Evolutionary conservation across 1,284 basidiomycete genomes (phyloP), one percentile per base, ranked within the genome.

Genomic region (Malassezia furfur): DNA sequence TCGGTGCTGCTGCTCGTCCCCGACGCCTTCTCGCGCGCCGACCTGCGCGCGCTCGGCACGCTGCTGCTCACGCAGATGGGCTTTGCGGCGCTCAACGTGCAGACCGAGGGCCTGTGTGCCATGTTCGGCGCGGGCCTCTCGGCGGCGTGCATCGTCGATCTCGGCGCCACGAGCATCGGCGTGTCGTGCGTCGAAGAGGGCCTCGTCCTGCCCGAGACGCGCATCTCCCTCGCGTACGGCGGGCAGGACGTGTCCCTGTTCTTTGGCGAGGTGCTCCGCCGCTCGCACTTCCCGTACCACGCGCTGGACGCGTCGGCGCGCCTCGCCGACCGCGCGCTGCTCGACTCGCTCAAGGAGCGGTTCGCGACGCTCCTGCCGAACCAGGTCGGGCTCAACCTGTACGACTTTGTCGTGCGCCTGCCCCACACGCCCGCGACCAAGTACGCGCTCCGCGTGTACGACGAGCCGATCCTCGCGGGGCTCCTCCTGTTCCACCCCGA

Each of bases 141-240:
- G 0, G 86, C 84, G 61, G 91, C 91, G 11, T 96, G 93, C 70
- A 88, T 99, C 3, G 87, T 98, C 34, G 90, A 98, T 72, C 84
- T 98, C 52, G 94, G 94, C 10, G 86, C 91, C 6, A 81, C 81
- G 22, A 83, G 81, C 60, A 91, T 87, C 2, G 88, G 83, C 61
- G 83, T 99, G 49, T 84, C 91, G 0, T 96, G 93, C 69, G 87
- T 98, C 7, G 94, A 98, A 62, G 94, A 99, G 69, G 94, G 94
- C 1, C 75, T 93, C 48, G 83, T 98, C 14, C 78, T 91, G 25
- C 75, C 85, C 2, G 94, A 98, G 64, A 90, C 89, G 3, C 83
- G 93, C 57, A 84, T 96, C 77, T 80, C 82, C 30, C 80, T 98
- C 40, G 84, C 84, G 60, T 87, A 91, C 74, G 93, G 90, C 28